Conservation (phyloP, 208 protist species). For the Leishmania gerbilli region DNA sequence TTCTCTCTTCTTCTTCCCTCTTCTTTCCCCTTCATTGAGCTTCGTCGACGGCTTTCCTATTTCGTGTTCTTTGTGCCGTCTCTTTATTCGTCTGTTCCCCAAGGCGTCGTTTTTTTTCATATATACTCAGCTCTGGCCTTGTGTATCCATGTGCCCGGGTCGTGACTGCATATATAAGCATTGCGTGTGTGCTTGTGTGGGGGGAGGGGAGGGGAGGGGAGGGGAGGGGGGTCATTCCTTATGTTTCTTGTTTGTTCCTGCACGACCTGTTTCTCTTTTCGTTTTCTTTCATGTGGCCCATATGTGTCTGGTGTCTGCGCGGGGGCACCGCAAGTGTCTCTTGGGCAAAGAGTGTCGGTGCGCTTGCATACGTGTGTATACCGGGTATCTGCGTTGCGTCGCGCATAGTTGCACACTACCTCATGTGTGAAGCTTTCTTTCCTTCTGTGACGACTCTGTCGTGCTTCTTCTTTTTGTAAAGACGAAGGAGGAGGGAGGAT, state of each 20-base stretch:
- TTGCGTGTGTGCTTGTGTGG: not conserved
- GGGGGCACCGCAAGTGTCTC: not conserved
- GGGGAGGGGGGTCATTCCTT: not conserved
- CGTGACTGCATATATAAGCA: not conserved
- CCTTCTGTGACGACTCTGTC: not conserved
- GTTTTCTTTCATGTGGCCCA: not conserved
- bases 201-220: no score
- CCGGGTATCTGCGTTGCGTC: not conserved
- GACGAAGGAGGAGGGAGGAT: no score
- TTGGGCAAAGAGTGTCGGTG: not conserved
- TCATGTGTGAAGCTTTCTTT: slow-evolving; percentile 7
- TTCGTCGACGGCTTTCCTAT: not conserved
- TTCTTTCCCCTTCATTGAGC: not conserved
- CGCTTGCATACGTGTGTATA: not conserved
- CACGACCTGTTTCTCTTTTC: slow-evolving; percentile 14
- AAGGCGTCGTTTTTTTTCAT: not conserved
- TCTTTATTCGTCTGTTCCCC: not conserved
- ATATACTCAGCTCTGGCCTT: not conserved
- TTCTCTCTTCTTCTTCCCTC: not conserved
- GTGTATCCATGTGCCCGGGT: not conserved
- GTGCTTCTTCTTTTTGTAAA: not conserved
- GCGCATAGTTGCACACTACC: not conserved
- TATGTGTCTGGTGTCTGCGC: not conserved
- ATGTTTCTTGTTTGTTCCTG: slow-evolving; percentile 3
- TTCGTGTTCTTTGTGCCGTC: slow-evolving; percentile 2